Evolutionary conservation across 2,329 filamentous ascomycete genomes (phyloP).

Genomic region (Pseudofabraea citricarpa): DNA sequence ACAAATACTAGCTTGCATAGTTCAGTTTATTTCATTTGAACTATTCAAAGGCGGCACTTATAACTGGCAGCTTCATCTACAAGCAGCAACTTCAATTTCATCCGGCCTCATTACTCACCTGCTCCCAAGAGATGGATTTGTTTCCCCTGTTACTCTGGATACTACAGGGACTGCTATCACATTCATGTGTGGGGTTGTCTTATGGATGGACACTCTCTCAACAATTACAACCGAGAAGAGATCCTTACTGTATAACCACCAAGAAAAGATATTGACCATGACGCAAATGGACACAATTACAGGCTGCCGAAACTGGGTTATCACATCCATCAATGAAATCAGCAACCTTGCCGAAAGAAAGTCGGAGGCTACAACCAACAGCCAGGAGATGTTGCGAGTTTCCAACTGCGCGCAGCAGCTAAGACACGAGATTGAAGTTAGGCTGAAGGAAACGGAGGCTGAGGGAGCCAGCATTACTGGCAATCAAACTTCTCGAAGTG

Average conservation of each 20-base stretch:
- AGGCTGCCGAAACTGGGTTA: conserved; percentile 51
- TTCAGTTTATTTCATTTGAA: conserved; percentile 48
- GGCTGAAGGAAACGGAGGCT: conserved; percentile 37
- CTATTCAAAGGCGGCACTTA: conserved; percentile 5
- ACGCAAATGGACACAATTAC: conserved; percentile 44
- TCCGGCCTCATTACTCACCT: conserved; percentile 28
- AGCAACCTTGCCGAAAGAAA: conserved; percentile 52
- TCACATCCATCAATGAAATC: conserved; percentile 47
- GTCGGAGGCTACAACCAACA: no score
- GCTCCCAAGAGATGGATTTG: neutral
- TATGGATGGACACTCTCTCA: conserved; percentile 19
- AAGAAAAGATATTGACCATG: conserved; percentile 14
- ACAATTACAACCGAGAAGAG: neutral
- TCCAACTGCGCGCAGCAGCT: no score
- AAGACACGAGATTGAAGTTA: conserved; percentile 36
- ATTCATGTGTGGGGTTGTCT: conserved; percentile 21
- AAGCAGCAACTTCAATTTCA: conserved; percentile 30
- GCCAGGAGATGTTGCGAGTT: no score
- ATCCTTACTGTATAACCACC: conserved; percentile 34
- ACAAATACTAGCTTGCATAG: conserved; percentile 37
- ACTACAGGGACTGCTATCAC: conserved; percentile 15
- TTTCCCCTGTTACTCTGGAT: conserved; percentile 15
- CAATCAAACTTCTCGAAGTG: neutral
- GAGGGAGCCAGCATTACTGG: conserved; percentile 29
- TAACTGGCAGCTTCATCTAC: conserved; percentile 3